Conservation (phyloP, 2,329 filamentous ascomycete genomes). For the Ceratocystis smalleyi region DNA sequence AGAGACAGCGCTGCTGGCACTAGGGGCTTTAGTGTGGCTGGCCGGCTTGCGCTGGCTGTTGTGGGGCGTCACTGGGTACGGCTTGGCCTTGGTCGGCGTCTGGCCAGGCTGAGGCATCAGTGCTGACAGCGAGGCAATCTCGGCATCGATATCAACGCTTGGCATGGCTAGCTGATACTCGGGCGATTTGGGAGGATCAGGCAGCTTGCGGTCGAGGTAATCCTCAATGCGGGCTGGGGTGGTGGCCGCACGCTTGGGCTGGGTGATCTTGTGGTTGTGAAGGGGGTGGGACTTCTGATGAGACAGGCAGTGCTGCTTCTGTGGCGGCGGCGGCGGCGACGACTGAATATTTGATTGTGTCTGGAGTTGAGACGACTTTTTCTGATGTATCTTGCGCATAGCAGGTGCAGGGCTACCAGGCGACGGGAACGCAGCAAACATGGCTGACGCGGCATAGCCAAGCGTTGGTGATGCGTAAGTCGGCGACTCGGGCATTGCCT, state of each 20-base stretch:
- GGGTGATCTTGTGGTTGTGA: not conserved
- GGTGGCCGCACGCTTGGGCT: not conserved
- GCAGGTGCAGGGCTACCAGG: not conserved
- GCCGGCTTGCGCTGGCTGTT: not conserved
- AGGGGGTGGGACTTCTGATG: not conserved
- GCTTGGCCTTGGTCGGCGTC: not conserved
- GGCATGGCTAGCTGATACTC: constrained; percentile 6
- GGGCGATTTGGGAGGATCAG: constrained; percentile 6
- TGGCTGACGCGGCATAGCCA: constrained; percentile 1
- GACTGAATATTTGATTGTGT: not conserved
- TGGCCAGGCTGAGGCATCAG: not conserved
- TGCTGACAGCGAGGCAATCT: constrained; percentile 6
- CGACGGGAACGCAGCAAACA: constrained; percentile 1
- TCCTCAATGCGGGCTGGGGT: constrained; percentile 5
- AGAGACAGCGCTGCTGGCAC: not conserved
- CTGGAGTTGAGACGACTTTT: not conserved
- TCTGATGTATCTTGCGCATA: not conserved
- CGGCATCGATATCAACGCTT: constrained; percentile 5
- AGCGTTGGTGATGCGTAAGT: constrained; percentile 3
- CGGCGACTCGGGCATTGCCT: not conserved
- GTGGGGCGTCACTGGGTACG: not conserved
- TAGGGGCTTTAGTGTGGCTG: not conserved
- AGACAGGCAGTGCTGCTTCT: not conserved
- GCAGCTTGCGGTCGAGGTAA: constrained; percentile 8
- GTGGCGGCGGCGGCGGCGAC: not conserved